Percentiles rank a stretch among this genome's conserved stretches.
Evolutionary conservation across 164 flowering plant genomes (phyloP).

Genomic region (Vitis amurensis): DNA sequence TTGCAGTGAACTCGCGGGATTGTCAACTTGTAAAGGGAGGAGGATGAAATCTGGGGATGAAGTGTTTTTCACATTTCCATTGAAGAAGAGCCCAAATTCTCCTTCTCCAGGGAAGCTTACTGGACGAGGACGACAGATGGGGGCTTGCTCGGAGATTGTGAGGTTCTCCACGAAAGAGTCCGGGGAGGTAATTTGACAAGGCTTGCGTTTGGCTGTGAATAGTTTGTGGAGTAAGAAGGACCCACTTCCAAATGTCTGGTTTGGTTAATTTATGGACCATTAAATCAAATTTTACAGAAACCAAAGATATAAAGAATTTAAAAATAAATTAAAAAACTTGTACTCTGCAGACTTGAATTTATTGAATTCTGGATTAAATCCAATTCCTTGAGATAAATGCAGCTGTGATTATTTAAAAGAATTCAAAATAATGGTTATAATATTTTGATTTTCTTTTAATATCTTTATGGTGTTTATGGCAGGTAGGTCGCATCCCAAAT

Average conservation of each 20-base stretch:
- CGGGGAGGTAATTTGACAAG: constrained; percentile 67
- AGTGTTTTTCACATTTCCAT: constrained; percentile 67
- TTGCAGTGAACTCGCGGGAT: constrained; percentile 60
- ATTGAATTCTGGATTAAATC: no score
- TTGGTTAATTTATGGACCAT: neutral
- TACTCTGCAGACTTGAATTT: no score
- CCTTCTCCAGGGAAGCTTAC: constrained; percentile 46
- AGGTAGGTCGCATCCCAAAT: constrained; percentile 97
- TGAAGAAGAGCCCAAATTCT: constrained; percentile 25
- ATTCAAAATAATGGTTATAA: no score
- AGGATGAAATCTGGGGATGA: constrained; percentile 62
- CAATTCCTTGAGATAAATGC: no score
- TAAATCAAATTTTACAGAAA: no score
- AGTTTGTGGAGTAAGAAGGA: no score
- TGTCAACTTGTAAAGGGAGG: constrained; percentile 93
- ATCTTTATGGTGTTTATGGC: constrained; percentile 11
- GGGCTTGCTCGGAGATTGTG: constrained; percentile 80
- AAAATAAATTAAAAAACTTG: no score
- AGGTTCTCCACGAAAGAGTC: constrained; percentile 73
- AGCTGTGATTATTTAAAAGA: no score
- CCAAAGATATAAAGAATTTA: no score
- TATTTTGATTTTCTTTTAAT: neutral
- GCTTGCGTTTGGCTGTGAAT: no score
- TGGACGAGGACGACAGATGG: constrained; percentile 52
- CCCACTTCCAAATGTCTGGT: neutral